Conservation (phyloP, 2,329 filamentous ascomycete species). For the Penicillium palitans region DNA sequence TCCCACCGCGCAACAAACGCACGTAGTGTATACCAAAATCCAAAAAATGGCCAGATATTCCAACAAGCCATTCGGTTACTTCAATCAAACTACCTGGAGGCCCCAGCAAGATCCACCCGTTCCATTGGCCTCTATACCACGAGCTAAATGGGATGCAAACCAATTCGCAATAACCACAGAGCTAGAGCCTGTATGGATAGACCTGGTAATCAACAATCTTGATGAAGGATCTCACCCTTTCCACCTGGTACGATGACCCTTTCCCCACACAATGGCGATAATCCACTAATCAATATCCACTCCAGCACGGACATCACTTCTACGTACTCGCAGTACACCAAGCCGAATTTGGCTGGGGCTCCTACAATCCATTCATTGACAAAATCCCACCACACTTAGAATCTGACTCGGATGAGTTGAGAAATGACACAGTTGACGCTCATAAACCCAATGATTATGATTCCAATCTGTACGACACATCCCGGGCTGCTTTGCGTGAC, state of each 20-base stretch:
- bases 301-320: slow-evolving; percentile 40
- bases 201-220: slow-evolving; percentile 53
- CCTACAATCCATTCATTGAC: slow-evolving; percentile 39
- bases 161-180: slow-evolving; percentile 42
- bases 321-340: slow-evolving; percentile 34
- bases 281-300: background rate
- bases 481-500: slow-evolving; percentile 51
- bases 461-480: slow-evolving; percentile 35
- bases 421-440: slow-evolving; percentile 21
- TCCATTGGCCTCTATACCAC: slow-evolving; percentile 38
- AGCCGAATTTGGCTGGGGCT: slow-evolving; percentile 37
- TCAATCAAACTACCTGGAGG: slow-evolving; percentile 51
- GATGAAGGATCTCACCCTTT: slow-evolving; percentile 54
- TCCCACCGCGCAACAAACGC: slow-evolving; percentile 37
- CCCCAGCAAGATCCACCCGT: slow-evolving; percentile 38
- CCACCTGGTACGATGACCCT: slow-evolving; percentile 43
- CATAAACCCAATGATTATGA: slow-evolving; percentile 15
- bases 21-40: slow-evolving; percentile 51
- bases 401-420: slow-evolving; percentile 1
- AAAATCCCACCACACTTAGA: slow-evolving; percentile 24
- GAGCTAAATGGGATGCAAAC: slow-evolving; percentile 44
- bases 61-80: slow-evolving; percentile 49
- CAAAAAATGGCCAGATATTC: slow-evolving; percentile 46
- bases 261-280: background rate
- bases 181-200: slow-evolving; percentile 42